Conservation (phyloP, 148 eudicot genomes). For the Silene latifolia region DNA sequence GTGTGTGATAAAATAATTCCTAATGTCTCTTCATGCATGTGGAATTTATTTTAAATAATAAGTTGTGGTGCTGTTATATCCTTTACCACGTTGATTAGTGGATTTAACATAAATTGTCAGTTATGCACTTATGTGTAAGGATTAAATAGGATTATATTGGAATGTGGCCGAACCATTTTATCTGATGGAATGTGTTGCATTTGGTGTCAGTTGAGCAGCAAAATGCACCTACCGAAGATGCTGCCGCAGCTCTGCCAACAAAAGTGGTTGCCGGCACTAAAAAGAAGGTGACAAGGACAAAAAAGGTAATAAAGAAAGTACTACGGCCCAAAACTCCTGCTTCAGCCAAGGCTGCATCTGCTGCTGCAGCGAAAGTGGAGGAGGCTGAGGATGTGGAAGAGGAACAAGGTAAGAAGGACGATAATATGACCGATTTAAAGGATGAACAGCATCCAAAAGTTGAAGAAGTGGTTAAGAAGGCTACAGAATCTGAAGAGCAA, state of each 20-base stretch:
- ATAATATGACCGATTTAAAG: conserved; percentile 22
- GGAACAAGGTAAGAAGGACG: conserved; percentile 28
- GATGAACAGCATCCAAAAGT: conserved; percentile 21
- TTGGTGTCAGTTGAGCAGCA: conserved; percentile 37
- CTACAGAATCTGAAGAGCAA: conserved; percentile 22
- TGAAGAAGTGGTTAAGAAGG: conserved; percentile 26
- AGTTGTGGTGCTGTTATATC: neutral
- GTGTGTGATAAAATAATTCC: neutral
- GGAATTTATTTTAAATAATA: neutral
- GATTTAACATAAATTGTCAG: neutral
- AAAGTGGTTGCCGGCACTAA: conserved; percentile 30
- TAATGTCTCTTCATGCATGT: neutral
- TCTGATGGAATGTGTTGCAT: neutral
- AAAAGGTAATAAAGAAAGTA: conserved; percentile 44
- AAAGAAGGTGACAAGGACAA: conserved; percentile 41
- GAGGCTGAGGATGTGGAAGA: conserved; percentile 29
- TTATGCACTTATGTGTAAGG: neutral
- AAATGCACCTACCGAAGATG: conserved; percentile 31
- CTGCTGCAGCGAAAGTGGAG: conserved; percentile 22
- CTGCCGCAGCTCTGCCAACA: conserved; percentile 29
- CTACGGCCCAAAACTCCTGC: conserved; percentile 42
- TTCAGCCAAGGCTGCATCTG: conserved; percentile 40
- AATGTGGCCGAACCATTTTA: neutral
- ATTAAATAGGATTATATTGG: neutral
- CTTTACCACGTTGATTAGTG: neutral